Evolutionary conservation across 805 yeast species (phyloP).

Genomic region (Pichia cabralensis): DNA sequence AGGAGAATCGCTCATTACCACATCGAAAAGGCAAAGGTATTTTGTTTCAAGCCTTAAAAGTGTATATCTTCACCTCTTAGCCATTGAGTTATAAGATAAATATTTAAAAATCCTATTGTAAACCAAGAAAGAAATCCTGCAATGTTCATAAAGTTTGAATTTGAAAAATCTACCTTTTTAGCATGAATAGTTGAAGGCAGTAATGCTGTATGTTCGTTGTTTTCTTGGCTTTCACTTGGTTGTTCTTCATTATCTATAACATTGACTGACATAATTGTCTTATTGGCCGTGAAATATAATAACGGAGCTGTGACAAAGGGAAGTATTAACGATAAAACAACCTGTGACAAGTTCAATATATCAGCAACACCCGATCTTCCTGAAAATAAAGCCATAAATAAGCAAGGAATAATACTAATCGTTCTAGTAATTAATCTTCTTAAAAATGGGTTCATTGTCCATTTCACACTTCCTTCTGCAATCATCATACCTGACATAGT

Average conservation of each 20-base stretch:
- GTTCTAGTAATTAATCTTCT: constrained; percentile 69
- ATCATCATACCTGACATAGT: constrained; percentile 92
- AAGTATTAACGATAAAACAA: constrained; percentile 66
- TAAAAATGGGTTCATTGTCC: constrained; percentile 75
- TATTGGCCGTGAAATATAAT: constrained; percentile 68
- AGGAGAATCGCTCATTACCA: not conserved
- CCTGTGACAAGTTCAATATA: constrained; percentile 81
- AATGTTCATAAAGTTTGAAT: constrained; percentile 46
- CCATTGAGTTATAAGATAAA: constrained; percentile 35
- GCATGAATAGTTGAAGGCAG: not conserved
- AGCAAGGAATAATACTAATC: constrained; percentile 74
- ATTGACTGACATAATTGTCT: constrained; percentile 56
- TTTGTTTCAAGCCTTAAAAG: constrained; percentile 14
- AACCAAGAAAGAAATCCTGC: constrained; percentile 56
- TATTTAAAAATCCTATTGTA: constrained; percentile 59
- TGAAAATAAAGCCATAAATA: constrained; percentile 57
- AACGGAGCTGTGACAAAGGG: constrained; percentile 84
- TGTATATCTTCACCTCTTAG: constrained; percentile 27
- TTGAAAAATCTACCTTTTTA: constrained; percentile 44
- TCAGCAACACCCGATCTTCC: constrained; percentile 64
- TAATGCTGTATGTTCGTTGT: constrained; percentile 6
- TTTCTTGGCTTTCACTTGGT: not conserved
- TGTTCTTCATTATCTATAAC: constrained; percentile 6
- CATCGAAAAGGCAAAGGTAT: not conserved
- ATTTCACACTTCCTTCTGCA: constrained; percentile 78